Conservation (phyloP, 2,329 filamentous ascomycete species). For the Elsinoe arachidis region DNA sequence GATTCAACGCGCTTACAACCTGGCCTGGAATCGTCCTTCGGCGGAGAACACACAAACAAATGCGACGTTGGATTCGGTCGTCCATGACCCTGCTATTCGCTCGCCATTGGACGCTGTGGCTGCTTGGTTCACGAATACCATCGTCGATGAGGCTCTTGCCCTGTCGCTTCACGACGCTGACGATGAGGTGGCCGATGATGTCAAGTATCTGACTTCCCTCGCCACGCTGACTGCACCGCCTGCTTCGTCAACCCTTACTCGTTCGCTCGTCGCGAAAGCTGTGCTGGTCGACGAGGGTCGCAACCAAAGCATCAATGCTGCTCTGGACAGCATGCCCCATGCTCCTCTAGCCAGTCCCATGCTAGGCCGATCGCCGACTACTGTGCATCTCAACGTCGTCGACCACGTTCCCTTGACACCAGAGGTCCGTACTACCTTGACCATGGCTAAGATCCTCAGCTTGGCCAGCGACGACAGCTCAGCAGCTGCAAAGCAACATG, state of each 20-base stretch:
- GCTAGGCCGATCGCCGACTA: constrained; percentile 25
- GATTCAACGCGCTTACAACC: constrained; percentile 76
- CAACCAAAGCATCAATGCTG: constrained; percentile 42
- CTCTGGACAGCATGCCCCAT: constrained; percentile 44
- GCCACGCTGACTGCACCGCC: constrained; percentile 68
- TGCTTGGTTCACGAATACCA: constrained; percentile 77
- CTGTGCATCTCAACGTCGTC: constrained; percentile 37
- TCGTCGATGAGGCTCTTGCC: constrained; percentile 61
- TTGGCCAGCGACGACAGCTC: constrained; percentile 26
- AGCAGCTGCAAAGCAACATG: constrained; percentile 29
- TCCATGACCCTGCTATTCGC: constrained; percentile 74
- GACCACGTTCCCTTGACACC: constrained; percentile 48
- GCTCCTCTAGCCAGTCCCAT: constrained; percentile 19
- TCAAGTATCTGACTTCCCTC: constrained; percentile 50
- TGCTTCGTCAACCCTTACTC: constrained; percentile 59
- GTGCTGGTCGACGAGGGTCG: constrained; percentile 48
- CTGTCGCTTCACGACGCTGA: constrained; percentile 48
- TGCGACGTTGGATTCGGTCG: constrained; percentile 70
- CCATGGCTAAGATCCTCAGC: constrained; percentile 50
- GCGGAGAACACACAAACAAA: constrained; percentile 57
- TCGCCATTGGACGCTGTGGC: constrained; percentile 84
- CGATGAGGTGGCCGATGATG: constrained; percentile 38
- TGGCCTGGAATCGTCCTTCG: constrained; percentile 77
- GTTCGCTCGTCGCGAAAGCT: constrained; percentile 51
- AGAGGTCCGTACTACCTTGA: constrained; percentile 50